Evolutionary conservation across 805 yeast genomes (phyloP).

Genomic region (Kazachstania taianensis): DNA sequence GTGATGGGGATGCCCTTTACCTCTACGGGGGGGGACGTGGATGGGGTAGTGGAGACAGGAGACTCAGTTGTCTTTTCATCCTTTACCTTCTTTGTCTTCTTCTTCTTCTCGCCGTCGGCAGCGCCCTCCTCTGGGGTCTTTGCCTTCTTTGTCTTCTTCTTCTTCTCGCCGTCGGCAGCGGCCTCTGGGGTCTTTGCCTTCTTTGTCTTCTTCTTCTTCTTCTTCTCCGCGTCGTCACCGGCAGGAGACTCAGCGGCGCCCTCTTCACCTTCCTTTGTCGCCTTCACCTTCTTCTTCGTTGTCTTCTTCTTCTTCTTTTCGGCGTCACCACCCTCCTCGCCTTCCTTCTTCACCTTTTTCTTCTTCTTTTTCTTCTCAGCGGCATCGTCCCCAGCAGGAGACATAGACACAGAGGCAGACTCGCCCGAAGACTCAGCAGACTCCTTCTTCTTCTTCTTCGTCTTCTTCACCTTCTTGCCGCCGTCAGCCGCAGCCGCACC

Average conservation of each 20-base stretch:
- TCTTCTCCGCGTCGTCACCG: not conserved
- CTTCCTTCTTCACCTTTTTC: slow-evolving; percentile 4
- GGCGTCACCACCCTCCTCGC: not conserved
- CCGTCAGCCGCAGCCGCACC: too few relatives aligned
- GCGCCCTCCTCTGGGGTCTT: slow-evolving; percentile 1
- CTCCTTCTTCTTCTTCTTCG: slow-evolving; percentile 78
- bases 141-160: slow-evolving; percentile 3
- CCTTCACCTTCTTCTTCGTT: slow-evolving; percentile 1
- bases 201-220: slow-evolving; percentile 4
- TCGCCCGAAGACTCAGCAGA: slow-evolving; percentile 82
- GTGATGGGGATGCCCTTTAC: slow-evolving; percentile 3
- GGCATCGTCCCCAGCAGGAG: not conserved
- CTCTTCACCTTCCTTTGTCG: slow-evolving; percentile 1
- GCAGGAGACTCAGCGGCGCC: not conserved
- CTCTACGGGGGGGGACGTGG: not conserved
- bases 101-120: not conserved
- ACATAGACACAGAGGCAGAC: too few relatives aligned
- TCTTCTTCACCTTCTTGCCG: slow-evolving; percentile 90
- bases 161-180: not conserved
- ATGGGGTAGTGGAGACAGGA: not conserved
- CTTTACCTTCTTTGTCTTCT: slow-evolving; percentile 2
- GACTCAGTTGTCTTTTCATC: not conserved
- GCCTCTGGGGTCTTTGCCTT: not conserved
- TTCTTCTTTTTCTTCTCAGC: slow-evolving; percentile 4
- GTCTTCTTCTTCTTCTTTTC: slow-evolving; percentile 3